phyloP scores from a whole-genome alignment of 1,284 basidiomycete genomes.

The Violaceomyces palustris region DNA sequence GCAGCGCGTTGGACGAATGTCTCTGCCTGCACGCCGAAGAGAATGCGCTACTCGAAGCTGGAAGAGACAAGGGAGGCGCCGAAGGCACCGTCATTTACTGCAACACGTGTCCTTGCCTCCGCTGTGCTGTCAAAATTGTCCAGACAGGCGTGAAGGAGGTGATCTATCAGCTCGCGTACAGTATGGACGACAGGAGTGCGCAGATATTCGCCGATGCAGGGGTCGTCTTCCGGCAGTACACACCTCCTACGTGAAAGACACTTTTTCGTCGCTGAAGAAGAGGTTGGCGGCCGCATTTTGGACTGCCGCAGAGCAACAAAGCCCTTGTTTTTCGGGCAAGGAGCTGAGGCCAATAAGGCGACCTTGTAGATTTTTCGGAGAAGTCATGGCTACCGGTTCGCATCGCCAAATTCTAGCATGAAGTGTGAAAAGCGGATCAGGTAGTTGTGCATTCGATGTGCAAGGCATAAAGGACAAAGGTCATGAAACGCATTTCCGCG shows the following conservation, averaged over 20 bases:
- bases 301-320: too few relatives aligned
- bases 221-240: constrained; percentile 48
- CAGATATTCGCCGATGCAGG: constrained; percentile 53
- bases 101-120: constrained; percentile 84
- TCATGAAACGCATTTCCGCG: too few relatives aligned
- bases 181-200: constrained; percentile 56
- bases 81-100: constrained; percentile 78
- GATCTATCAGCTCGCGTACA: constrained; percentile 88
- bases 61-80: constrained; percentile 60
- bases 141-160: constrained; percentile 89
- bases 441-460: too few relatives aligned
- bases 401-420: too few relatives aligned
- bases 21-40: constrained; percentile 97
- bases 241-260: constrained; percentile 6
- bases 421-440: too few relatives aligned
- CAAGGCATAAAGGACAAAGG: too few relatives aligned
- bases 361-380: too few relatives aligned
- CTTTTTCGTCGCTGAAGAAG: too few relatives aligned
- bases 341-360: too few relatives aligned
- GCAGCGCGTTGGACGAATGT: constrained; percentile 70
- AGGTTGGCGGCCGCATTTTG: too few relatives aligned
- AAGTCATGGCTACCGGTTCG: too few relatives aligned
- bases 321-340: too few relatives aligned
- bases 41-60: constrained; percentile 90
- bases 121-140: constrained; percentile 93